Conservation (phyloP, 495 filamentous ascomycete genomes). For the Beverwykella pulmonaria region DNA sequence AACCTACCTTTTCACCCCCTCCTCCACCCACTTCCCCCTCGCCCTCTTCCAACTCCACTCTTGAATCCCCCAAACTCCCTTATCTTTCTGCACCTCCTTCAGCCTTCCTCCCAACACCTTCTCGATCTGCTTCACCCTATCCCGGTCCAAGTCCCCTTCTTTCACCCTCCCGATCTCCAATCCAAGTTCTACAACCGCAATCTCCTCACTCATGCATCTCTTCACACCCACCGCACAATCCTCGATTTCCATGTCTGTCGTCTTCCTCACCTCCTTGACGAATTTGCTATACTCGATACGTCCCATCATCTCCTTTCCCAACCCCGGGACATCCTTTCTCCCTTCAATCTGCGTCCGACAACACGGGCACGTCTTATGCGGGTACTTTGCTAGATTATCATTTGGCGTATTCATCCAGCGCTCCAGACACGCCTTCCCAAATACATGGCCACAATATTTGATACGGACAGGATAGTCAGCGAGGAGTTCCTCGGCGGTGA, state of each 20-base stretch:
- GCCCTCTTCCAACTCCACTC: not conserved
- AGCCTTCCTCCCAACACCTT: not conserved
- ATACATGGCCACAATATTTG: conserved; percentile 3
- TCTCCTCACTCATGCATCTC: not conserved
- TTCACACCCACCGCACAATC: not conserved
- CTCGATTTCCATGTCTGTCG: not conserved
- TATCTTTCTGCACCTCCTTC: not conserved
- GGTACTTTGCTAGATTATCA: not conserved
- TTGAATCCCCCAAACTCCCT: not conserved
- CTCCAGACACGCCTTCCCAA: conserved; percentile 4
- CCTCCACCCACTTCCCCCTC: not conserved
- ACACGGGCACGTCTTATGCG: not conserved
- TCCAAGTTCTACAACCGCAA: not conserved
- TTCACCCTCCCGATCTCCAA: not conserved
- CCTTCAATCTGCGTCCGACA: not conserved
- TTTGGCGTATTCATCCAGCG: not conserved
- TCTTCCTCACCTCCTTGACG: not conserved
- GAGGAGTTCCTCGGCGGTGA: not conserved
- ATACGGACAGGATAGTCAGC: conserved; percentile 4
- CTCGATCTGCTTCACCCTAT: not conserved
- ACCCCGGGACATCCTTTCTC: not conserved
- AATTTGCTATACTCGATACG: not conserved
- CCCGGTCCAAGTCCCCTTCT: not conserved
- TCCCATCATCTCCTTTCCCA: not conserved
- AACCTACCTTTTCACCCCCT: not conserved